Base-by-base conservation (phyloP, 768 basidiomycete genomes). In the Lentinula raphanica region DNA sequence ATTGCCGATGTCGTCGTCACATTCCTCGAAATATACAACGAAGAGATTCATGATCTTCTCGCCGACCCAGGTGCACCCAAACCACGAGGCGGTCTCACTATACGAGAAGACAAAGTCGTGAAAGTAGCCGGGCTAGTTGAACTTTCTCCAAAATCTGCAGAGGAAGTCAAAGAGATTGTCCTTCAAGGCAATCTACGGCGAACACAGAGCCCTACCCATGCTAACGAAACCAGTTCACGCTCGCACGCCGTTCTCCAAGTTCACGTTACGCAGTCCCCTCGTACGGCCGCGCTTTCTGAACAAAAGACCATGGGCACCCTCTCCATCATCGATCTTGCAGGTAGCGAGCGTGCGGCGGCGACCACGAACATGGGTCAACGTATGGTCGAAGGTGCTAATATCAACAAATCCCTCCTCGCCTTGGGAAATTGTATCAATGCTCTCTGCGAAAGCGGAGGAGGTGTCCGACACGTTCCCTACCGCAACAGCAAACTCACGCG, bases 381-480 rank as follows among this genome's bases (percentile, higher is more conserved):
- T 19, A 96, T 98, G 91, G 87, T 95, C 36, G 97, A 99, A 69
- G 97, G 97, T 35, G 95, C 96, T 58, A 98, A 98, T 69, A 99
- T 99, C 77, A 99, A 99, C 76, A 96, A 98, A 71, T 98, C 95
- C 29, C 85, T 99, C 21, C 86, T 99, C 56, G 94, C 97, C 6
- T 85, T 99, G 32, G 94, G 94, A 28, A 98, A 97, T 72, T 98
- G 96, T 72, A 98, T 99, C 74, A 98, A 98, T 65, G 95, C 97
- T 5, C 86, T 99, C 50, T 98, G 96, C 75, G 92, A 95, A 71
- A 93, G 92, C 58, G 92, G 92, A 5, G 90, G 90, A 28, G 88
- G 88, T 27, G 71, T 85, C 59, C 90, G 91, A 35, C 97, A 98
- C 69, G 81, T 99, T 12, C 97, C 97, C 0, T 99, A 98, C 72